Conservation (phyloP, 2,329 filamentous ascomycete species). For the Gliomastix tumulicola region DNA sequence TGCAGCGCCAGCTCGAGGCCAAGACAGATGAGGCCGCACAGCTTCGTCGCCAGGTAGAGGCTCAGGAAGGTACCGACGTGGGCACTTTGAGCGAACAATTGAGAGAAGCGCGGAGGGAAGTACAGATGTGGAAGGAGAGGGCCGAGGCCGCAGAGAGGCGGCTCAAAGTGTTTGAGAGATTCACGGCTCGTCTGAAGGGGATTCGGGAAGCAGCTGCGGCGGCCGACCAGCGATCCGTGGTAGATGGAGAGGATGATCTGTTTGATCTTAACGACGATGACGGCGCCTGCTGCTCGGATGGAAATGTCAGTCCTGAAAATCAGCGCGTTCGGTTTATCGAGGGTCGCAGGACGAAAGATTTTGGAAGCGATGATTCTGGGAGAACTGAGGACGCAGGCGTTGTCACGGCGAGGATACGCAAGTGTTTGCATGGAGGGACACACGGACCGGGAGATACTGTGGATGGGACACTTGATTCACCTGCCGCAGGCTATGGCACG, state of each 20-base stretch:
- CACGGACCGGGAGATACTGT: neutral
- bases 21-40: constrained; percentile 38
- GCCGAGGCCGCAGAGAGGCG: constrained; percentile 50
- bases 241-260: neutral
- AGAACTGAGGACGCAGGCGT: constrained; percentile 15
- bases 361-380: constrained; percentile 12
- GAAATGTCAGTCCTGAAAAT: neutral
- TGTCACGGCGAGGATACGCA: constrained; percentile 16
- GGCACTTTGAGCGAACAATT: constrained; percentile 42
- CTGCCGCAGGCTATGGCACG: too few relatives aligned
- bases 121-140: constrained; percentile 41
- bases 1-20: constrained; percentile 38
- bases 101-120: constrained; percentile 22
- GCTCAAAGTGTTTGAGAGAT: constrained; percentile 38
- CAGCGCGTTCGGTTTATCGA: constrained; percentile 3
- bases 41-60: constrained; percentile 36
- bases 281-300: neutral
- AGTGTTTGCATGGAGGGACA: constrained; percentile 13
- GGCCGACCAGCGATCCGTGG: neutral
- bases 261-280: neutral
- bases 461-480: constrained; percentile 22
- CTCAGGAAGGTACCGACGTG: constrained; percentile 32
- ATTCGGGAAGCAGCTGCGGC: constrained; percentile 3
- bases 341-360: neutral
- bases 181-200: constrained; percentile 22